A percentile compares a stretch with the other conserved stretches of the same genome.
Conservation (phyloP, 352 stramenopile species). For the Pythium rishiriense region DNA sequence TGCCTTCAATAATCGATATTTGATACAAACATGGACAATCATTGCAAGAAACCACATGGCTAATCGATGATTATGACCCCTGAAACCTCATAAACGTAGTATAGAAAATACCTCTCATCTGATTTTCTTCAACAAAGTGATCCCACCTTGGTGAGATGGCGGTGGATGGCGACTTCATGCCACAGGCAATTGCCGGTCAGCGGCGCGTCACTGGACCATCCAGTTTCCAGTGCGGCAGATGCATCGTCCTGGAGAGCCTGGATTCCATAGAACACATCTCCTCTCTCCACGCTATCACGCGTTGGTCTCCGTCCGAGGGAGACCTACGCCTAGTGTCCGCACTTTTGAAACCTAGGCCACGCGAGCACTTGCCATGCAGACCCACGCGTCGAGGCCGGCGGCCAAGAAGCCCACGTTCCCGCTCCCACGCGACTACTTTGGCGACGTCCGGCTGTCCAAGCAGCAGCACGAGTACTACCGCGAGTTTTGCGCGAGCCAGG, state of each 20-base stretch:
- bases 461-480: constrained; percentile 36
- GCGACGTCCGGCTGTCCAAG: constrained; percentile 14
- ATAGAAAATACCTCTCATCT: no score
- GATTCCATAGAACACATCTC: neutral
- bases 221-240: neutral
- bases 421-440: constrained; percentile 25
- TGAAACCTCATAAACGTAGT: neutral
- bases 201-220: neutral
- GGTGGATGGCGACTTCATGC: neutral
- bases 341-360: no score
- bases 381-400: neutral
- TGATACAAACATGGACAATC: neutral
- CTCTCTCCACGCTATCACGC: neutral
- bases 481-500: constrained; percentile 33
- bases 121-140: neutral
- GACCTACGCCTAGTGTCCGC: neutral
- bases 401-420: constrained; percentile 29
- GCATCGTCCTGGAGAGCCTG: no score
- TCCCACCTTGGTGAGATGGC: neutral
- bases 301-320: neutral
- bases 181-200: neutral
- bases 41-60: no score
- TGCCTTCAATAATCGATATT: neutral
- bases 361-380: no score
- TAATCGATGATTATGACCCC: neutral